Percentiles rank a stretch among this genome's conserved stretches.
These are phyloP conservation scores for Periconia macrospinosa DNA, from an alignment of 2,329 filamentous ascomycete species.

Conservation along the genomic window DNA sequence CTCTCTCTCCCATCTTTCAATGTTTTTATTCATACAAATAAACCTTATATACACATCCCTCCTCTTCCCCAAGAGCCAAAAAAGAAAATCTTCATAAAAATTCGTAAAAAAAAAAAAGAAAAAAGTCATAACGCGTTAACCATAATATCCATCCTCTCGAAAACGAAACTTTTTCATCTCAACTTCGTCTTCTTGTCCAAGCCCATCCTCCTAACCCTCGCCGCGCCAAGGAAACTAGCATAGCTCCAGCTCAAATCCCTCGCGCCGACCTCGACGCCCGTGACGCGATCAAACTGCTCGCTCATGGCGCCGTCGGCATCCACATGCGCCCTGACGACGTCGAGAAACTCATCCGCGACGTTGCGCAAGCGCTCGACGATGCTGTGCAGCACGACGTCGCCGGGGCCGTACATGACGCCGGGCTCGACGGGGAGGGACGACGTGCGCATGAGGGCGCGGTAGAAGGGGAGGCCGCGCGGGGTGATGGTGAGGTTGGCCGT, in stretches of 20 bases:
- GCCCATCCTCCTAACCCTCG: constrained; percentile 33
- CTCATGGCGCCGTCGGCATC: constrained; percentile 44
- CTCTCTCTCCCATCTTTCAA: too few species aligned
- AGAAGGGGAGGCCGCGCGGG: constrained; percentile 38
- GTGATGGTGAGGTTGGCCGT: constrained; percentile 36
- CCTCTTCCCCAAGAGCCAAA: too few species aligned
- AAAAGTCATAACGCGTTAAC: not conserved
- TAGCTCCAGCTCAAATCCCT: constrained; percentile 51
- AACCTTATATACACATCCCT: too few species aligned
- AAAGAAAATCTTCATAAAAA: too few species aligned
- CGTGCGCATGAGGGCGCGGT: constrained; percentile 34
- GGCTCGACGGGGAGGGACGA: constrained; percentile 21
- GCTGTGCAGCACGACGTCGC: constrained; percentile 31
- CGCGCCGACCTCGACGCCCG: constrained; percentile 45
- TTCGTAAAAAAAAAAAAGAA: too few species aligned
- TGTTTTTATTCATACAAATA: too few species aligned
- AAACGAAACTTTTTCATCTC: not conserved
- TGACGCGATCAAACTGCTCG: constrained; percentile 48
- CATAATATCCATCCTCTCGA: too few species aligned
- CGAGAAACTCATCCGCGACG: constrained; percentile 46
- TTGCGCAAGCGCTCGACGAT: constrained; percentile 34
- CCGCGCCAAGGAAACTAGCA: constrained; percentile 46
- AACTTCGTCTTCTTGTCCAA: not conserved
- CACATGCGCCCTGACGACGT: constrained; percentile 44
- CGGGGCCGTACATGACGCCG: constrained; percentile 26